Percentiles rank a stretch among this genome's conserved stretches.
phyloP scores from a whole-genome alignment of 1,139 yeast genomes.

The Keqinozyma sinolaborantium region DNA sequence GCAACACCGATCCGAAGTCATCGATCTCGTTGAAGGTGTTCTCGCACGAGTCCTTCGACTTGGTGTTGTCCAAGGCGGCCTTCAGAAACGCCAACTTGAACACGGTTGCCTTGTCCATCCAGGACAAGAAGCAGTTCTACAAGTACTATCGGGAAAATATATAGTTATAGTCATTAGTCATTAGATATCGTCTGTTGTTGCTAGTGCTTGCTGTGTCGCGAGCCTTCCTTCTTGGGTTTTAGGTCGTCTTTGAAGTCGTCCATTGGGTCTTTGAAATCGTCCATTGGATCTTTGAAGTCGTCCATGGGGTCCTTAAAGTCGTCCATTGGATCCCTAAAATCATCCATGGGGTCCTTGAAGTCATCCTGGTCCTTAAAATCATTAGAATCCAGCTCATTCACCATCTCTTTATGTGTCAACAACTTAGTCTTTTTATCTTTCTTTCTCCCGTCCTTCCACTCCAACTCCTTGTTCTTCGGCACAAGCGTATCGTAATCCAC shows the following conservation, averaged over 20 bases:
- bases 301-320: slow-evolving; percentile 8
- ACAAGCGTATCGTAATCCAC: slow-evolving; percentile 28
- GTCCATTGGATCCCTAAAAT: slow-evolving; percentile 11
- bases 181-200: neutral
- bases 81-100: slow-evolving; percentile 30
- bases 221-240: slow-evolving; percentile 2
- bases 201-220: neutral
- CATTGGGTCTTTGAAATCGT: slow-evolving; percentile 16
- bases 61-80: slow-evolving; percentile 10
- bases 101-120: slow-evolving; percentile 23
- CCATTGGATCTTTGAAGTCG: slow-evolving; percentile 12
- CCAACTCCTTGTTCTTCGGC: slow-evolving; percentile 11
- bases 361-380: slow-evolving; percentile 10
- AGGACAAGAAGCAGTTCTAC: slow-evolving; percentile 30
- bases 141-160: slow-evolving; percentile 23
- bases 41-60: slow-evolving; percentile 15
- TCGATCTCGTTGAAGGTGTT: slow-evolving; percentile 23
- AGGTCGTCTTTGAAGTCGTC: slow-evolving; percentile 4
- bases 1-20: slow-evolving; percentile 18
- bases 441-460: slow-evolving; percentile 4
- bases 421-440: slow-evolving; percentile 4
- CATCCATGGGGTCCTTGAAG: slow-evolving; percentile 16
- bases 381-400: slow-evolving; percentile 1
- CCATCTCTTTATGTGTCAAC: neutral
- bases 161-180: slow-evolving; percentile 1